Percentiles rank a stretch among this genome's conserved stretches.
Evolutionary conservation across 768 basidiomycete genomes (phyloP).

Genomic region (Strobilomyces dryophilus): DNA sequence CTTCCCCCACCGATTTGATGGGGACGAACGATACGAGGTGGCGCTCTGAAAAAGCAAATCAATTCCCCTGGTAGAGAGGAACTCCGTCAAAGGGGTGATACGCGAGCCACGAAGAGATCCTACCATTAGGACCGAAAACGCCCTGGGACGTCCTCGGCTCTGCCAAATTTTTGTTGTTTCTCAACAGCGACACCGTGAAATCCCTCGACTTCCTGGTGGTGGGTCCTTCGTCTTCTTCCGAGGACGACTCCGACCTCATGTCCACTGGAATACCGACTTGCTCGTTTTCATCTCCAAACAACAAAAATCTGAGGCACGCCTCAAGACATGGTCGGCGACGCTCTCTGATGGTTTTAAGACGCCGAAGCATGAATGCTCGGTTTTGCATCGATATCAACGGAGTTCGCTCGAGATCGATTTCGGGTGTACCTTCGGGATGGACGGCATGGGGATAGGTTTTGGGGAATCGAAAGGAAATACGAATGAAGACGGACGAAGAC

Average conservation of each 20-base stretch:
- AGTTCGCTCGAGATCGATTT: slow-evolving; percentile 79
- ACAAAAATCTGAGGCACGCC: slow-evolving; percentile 76
- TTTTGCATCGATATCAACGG: slow-evolving; percentile 75
- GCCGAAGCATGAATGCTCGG: slow-evolving; percentile 74
- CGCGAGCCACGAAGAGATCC: slow-evolving; percentile 8
- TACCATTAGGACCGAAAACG: slow-evolving; percentile 86
- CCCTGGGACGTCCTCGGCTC: slow-evolving; percentile 87
- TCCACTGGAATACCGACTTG: slow-evolving; percentile 35
- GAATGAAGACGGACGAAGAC: slow-evolving; percentile 75
- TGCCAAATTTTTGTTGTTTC: slow-evolving; percentile 72
- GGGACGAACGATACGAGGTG: slow-evolving; percentile 67
- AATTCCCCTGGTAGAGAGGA: slow-evolving; percentile 60
- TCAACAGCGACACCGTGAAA: slow-evolving; percentile 48
- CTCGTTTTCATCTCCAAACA: slow-evolving; percentile 64
- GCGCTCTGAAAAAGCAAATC: slow-evolving; percentile 80
- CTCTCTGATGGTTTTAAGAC: slow-evolving; percentile 68
- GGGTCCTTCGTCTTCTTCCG: slow-evolving; percentile 59
- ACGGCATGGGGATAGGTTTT: slow-evolving; percentile 65
- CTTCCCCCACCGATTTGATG: slow-evolving; percentile 29
- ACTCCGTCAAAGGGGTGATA: slow-evolving; percentile 1
- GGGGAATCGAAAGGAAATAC: slow-evolving; percentile 88
- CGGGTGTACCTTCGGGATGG: slow-evolving; percentile 63
- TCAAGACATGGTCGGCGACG: slow-evolving; percentile 80
- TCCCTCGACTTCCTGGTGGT: slow-evolving; percentile 42
- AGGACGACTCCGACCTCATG: slow-evolving; percentile 59